These are phyloP conservation scores for Nectriaceae sp. DNA, from an alignment of 2,329 filamentous ascomycete species.

Conservation along the genomic window DNA sequence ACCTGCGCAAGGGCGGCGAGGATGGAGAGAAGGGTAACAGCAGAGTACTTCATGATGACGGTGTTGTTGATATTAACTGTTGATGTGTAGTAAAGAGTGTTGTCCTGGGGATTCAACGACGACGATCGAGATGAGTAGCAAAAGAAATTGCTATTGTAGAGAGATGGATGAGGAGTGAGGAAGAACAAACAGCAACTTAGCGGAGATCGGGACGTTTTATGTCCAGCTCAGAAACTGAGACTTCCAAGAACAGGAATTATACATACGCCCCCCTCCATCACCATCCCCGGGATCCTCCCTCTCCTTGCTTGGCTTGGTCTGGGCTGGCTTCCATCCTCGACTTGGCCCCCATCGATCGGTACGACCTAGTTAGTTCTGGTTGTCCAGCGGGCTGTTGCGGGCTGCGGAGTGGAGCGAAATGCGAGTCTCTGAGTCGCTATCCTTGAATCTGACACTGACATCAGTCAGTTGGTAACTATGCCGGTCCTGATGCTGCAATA, in stretches of 20 bases:
- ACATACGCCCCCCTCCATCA: slow-evolving; percentile 18
- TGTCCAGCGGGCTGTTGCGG: no score
- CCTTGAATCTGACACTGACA: slow-evolving; percentile 1
- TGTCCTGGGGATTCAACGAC: slow-evolving; percentile 3
- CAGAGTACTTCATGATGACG: slow-evolving; percentile 41
- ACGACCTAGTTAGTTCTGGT: not conserved
- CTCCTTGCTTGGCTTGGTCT: slow-evolving; percentile 12
- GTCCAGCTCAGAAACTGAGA: not conserved
- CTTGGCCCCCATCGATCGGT: slow-evolving; percentile 16
- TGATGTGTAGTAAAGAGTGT: slow-evolving; percentile 6
- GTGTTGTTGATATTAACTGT: slow-evolving; percentile 7
- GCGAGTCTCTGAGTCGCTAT: slow-evolving; percentile 1
- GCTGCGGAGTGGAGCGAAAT: not conserved
- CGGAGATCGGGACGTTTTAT: slow-evolving; percentile 23
- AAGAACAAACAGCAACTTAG: not conserved
- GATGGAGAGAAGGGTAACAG: slow-evolving; percentile 31
- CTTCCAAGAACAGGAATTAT: slow-evolving; percentile 5
- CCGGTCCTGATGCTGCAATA: not conserved
- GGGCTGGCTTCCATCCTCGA: not conserved
- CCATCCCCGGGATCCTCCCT: slow-evolving; percentile 17
- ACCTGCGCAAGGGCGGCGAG: slow-evolving; percentile 30
- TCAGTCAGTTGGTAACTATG: not conserved
- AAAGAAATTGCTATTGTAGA: slow-evolving; percentile 8
- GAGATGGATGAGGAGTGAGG: slow-evolving; percentile 13
- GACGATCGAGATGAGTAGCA: slow-evolving; percentile 1